These are phyloP conservation scores for Graphilbum ipis-grandicollis DNA, from an alignment of 2,329 filamentous ascomycete genomes.

Conservation along the genomic window DNA sequence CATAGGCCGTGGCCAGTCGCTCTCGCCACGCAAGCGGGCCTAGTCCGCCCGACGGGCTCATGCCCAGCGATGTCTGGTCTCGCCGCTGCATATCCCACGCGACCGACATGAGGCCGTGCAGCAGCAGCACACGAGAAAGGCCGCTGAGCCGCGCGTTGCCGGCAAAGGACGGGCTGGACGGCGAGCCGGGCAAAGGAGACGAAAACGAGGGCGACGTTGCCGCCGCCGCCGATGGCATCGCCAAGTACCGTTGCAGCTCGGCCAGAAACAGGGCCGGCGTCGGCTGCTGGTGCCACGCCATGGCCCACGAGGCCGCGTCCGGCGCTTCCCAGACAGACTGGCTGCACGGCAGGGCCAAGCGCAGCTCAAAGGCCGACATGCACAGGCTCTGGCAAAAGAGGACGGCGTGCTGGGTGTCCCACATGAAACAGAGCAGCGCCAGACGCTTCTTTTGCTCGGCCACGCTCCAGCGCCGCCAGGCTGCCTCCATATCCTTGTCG, in stretches of 20 bases:
- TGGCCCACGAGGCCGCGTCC: slow-evolving; percentile 1
- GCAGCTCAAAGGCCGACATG: slow-evolving; percentile 9
- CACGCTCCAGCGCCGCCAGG: slow-evolving; percentile 5
- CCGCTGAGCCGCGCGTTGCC: slow-evolving; percentile 1
- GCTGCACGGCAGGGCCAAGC: slow-evolving; percentile 6
- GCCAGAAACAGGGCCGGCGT: neutral
- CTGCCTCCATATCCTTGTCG: neutral
- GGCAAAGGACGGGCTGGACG: too few species aligned
- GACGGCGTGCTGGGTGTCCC: slow-evolving; percentile 9
- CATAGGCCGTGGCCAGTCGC: slow-evolving; percentile 3
- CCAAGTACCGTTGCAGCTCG: slow-evolving; percentile 1
- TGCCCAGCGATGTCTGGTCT: slow-evolving; percentile 8
- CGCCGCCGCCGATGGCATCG: neutral
- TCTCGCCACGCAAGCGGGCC: slow-evolving; percentile 1
- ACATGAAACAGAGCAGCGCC: slow-evolving; percentile 8
- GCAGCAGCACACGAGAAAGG: slow-evolving; percentile 4
- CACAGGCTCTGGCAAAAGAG: slow-evolving; percentile 10
- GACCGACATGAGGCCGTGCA: slow-evolving; percentile 8
- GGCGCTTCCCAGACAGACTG: slow-evolving; percentile 7
- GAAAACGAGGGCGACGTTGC: neutral
- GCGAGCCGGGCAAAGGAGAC: too few species aligned
- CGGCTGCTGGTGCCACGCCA: neutral
- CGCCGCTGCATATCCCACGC: slow-evolving; percentile 9
- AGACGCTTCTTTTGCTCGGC: slow-evolving; percentile 8
- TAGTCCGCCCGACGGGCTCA: neutral